Conservation (phyloP, 805 yeast species). For the Kuraishia borneana region DNA sequence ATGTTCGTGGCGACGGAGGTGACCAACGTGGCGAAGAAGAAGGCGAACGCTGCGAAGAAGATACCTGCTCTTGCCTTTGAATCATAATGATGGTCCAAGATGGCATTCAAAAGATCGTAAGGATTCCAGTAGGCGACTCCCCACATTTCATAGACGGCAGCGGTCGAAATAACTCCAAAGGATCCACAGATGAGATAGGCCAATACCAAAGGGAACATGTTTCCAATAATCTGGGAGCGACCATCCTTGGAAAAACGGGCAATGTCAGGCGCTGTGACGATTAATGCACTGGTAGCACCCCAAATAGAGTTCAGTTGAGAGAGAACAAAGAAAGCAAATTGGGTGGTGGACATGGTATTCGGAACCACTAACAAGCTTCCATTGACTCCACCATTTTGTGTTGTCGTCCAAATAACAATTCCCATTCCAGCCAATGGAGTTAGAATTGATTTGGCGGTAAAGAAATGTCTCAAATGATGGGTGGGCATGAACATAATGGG, state of each 20-base stretch:
- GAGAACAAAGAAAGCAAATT: background rate
- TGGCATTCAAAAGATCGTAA: slow-evolving; percentile 27
- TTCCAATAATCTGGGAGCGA: slow-evolving; percentile 1
- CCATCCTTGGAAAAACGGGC: background rate
- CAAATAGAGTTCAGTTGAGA: background rate
- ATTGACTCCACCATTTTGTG: background rate
- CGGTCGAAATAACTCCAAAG: slow-evolving; percentile 3
- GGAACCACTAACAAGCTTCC: background rate
- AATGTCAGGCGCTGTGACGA: background rate
- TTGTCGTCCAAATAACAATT: background rate
- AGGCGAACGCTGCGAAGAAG: slow-evolving; percentile 25
- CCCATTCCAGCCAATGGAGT: background rate
- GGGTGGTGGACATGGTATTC: background rate
- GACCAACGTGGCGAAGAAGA: slow-evolving; percentile 32
- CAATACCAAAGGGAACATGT: slow-evolving; percentile 1
- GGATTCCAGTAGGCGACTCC: slow-evolving; percentile 32
- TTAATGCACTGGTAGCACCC: background rate
- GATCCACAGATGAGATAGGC: slow-evolving; percentile 4
- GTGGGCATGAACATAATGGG: slow-evolving; percentile 7
- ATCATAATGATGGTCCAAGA: slow-evolving; percentile 21
- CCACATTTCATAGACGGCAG: slow-evolving; percentile 13
- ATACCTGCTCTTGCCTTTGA: slow-evolving; percentile 32
- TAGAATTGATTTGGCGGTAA: background rate
- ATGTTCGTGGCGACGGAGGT: slow-evolving; percentile 20
- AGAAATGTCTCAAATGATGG: background rate